Base-by-base conservation (phyloP, 2,329 filamentous ascomycete species). In the Periconia macrospinosa region DNA sequence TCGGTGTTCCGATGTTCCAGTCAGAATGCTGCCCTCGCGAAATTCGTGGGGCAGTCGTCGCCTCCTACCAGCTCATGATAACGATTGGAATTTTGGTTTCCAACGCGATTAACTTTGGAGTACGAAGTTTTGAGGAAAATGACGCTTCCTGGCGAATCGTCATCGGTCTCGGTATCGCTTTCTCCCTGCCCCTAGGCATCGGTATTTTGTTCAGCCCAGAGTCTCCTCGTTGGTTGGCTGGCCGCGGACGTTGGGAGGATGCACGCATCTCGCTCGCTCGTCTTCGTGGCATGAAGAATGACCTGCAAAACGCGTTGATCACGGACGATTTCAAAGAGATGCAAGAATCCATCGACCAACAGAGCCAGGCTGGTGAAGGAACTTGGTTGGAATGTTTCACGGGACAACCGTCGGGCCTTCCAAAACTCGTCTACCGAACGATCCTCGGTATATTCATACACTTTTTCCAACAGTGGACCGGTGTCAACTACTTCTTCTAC, bases 1-100 rank as follows among this genome's bases (percentile, higher is more conserved):
- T 88, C 33, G 79, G 84, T 35, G 84, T 88, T 2, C 86, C 86
- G 53, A 85, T 88, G 79, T 88, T 85, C 71, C 85, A 88, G 71
- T 83, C 83, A 41, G 86, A 89, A 66, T 84, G 79, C 49, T 79
- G 83, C 1, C 86, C 86, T 3, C 78, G 80, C 17, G 79, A 84
- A 62, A 86, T 88, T 56, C 83, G 86, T 60, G 86, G 85, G 60
- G 81, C 83, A 33, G 81, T 88, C 42, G 83, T 88, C n/a, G 71
- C 75, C 14, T 75, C 71, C 5, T 78, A 77, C 61, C 75, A 78
- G 59, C 71, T 78, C n/a, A 76, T 77, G 69, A 75, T 78, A 50
- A 78, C 75, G 10, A 69, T 78, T 40, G 75, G 75, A 53, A 78
- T 78, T 55, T 54, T 71, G 10, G 61, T 71, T 23, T 64, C 65